Evolutionary conservation across 306 rosid genomes (phyloP), one percentile per base, ranked within the genome.

Genomic region (Trifolium subterraneum): DNA sequence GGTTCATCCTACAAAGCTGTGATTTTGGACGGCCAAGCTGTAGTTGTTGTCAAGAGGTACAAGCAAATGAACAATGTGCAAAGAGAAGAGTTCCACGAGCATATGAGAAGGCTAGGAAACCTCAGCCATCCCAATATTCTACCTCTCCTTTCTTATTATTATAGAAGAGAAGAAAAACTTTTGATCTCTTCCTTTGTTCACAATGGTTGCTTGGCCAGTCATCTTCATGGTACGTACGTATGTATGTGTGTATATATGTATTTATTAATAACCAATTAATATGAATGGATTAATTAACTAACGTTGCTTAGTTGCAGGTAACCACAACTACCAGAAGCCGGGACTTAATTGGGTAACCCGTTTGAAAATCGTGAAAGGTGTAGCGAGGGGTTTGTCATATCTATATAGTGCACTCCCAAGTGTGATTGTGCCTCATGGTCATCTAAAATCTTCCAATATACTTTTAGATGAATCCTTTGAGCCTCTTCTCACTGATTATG

Each of bases 11-110:
- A 90, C 86, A 95, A 92, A 84, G 96, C 97, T 0, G 83, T 66
- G 23, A 54, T 95, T 42, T 29, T 38, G 19, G 82, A 80, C 36
- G 89, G 82, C 11, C 81, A 79, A 58, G 72, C 88, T 1, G 78
- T 95, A 55, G 97, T 88, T 35, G 98, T 94, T 35, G 98, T 94
- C 8, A 94, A 94, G 82, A 85, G 98, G 87, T 94, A 88, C 75
- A 94, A 80, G 85, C 90, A 88, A 4, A 91, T 94, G 97, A 94
- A 91, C 87, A 87, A 80, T 29, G 84, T 90, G 3, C 80, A 84
- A 2, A 84, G 95, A 74, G 96, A 90, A 11, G 97, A 94, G 74
- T 94, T 94, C 73, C 80, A 82, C 23, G 96, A 94, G 74, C 90
- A 94, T 79, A 91, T 91, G 97, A 79, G 92, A 76, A 87, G 96